Evolutionary conservation across 2,329 filamentous ascomycete species (phyloP), one percentile per base, ranked within the genome.

Genomic region (Sporothrix pseudoabietina): DNA sequence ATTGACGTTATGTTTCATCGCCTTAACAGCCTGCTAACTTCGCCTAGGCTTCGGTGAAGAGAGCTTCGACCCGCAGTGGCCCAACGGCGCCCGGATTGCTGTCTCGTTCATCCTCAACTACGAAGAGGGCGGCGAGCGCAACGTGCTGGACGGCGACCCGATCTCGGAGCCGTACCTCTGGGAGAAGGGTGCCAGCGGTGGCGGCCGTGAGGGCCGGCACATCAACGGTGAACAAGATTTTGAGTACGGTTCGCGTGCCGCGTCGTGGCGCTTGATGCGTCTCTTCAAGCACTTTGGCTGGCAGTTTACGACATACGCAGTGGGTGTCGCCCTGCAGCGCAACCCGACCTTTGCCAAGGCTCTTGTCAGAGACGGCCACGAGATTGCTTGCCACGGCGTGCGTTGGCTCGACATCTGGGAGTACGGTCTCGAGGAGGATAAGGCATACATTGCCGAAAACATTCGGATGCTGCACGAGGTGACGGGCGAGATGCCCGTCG

Each of bases 21-120:
- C 19, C 14, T 35, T 19, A 54, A 44, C n/a, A 35, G 10, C n/a
- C 1, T n/a, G 16, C 54, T 71, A 39, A 52, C 55, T 1, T 19
- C 32, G 54, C 47, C 44, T 74, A 73, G 77, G 77, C 4, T 77
- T 73, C 35, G 73, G 74, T 1, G 72, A 75, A 26, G 59, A 75
- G 12, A 59, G 69, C 2, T 72, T 74, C 26, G 74, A 80, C 54
- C 76, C 79, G 10, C 78, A 81, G 70, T 82, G 80, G 80, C 81
- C 79, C 8, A 81, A 80, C 69, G 76, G 76, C 22, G 80, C 79
- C 16, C 81, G 79, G 41, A 81, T 82, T 59, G 81, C 80, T 7
- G 79, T 82, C 0, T 81, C 80, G 1, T 82, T 82, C 66, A 80
- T 81, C 14, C 79, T 82, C 69, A 82, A 82, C 74, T 82, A 81